phyloP scores from a whole-genome alignment of 768 basidiomycete species.

The Termitomyces sp. region DNA sequence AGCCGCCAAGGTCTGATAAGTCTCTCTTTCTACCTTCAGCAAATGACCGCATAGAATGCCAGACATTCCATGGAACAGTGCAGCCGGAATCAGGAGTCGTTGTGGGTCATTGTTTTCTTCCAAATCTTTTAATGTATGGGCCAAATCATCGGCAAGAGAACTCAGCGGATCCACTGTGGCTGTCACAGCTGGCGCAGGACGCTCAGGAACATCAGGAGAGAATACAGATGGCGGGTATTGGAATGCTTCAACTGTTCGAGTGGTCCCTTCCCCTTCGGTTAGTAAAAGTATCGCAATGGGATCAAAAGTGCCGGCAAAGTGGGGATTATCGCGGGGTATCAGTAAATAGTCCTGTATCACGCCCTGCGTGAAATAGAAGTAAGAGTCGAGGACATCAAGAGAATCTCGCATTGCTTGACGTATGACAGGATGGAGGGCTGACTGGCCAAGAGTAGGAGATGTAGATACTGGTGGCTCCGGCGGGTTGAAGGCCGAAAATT shows the following conservation, averaged over 20 bases:
- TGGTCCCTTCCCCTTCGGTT: constrained; percentile 41
- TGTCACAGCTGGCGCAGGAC: not conserved
- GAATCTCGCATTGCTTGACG: constrained; percentile 64
- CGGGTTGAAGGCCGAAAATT: constrained; percentile 62
- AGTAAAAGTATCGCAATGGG: constrained; percentile 63
- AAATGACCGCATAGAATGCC: constrained; percentile 40
- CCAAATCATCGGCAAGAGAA: constrained; percentile 33
- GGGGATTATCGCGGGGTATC: constrained; percentile 64
- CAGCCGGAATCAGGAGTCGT: constrained; percentile 27
- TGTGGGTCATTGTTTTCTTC: constrained; percentile 32
- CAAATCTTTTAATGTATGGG: constrained; percentile 34
- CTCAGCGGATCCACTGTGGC: constrained; percentile 11
- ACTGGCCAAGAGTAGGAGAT: constrained; percentile 23
- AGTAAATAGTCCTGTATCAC: constrained; percentile 76
- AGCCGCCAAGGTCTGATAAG: constrained; percentile 36
- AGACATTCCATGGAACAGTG: constrained; percentile 30
- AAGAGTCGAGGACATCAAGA: constrained; percentile 39
- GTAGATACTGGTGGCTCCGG: constrained; percentile 34
- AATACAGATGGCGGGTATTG: constrained; percentile 66
- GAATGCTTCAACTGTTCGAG: constrained; percentile 53
- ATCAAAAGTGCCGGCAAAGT: constrained; percentile 63
- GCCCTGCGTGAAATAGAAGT: constrained; percentile 53
- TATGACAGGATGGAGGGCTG: constrained; percentile 36
- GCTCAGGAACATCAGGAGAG: not conserved
- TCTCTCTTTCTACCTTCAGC: constrained; percentile 39